Evolutionary conservation across 257 asterid genomes (phyloP), one percentile per base, ranked within the genome.

Genomic region (Ilex asprella): DNA sequence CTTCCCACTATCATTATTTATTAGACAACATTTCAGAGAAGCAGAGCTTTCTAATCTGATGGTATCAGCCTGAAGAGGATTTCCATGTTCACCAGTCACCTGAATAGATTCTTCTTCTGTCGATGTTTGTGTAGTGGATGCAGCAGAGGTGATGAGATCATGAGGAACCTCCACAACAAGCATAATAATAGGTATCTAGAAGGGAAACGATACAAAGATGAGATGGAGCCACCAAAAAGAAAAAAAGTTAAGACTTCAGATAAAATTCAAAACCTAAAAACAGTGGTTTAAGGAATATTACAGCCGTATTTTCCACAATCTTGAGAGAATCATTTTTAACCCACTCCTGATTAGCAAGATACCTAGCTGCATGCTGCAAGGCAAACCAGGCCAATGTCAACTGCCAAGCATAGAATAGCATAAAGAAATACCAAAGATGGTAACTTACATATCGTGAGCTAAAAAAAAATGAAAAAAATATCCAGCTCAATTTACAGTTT

Each of bases 221-320:
- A 56, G 56, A 43, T 31, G 66, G 70, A 41, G 53, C 32, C 16
- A 54, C 27, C 21, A 29, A 51, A 21, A 51, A 59, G 32, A 69
- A 65, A 52, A 31, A 16, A 43, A 35, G 41, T 35, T 35, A 35
- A 35, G 27, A 35, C 7, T 35, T 58, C 60, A 31, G 39, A 39
- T 43, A 69, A 30, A 12, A 12, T 10, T 56, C 56, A 39, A 31
- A 65, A 39, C 12, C 47, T 59, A 57, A 27, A 11, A 75, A 83
- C 65, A 76, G 76, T 7, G 52, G 3, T 10, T 46, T 10, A 14
- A 15, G 11, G 15, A 21, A 16, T 66, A 71, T 82, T 93, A 93
- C 99, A 76, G 99, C 99, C 60, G 99, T 93, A 79, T 93, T 93
- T 84, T 93, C 99, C 70, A 93, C 99, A 71, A 93, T 89, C 93